phyloP scores from a whole-genome alignment of 768 basidiomycete genomes.

The Gloeophyllum trabeum region DNA sequence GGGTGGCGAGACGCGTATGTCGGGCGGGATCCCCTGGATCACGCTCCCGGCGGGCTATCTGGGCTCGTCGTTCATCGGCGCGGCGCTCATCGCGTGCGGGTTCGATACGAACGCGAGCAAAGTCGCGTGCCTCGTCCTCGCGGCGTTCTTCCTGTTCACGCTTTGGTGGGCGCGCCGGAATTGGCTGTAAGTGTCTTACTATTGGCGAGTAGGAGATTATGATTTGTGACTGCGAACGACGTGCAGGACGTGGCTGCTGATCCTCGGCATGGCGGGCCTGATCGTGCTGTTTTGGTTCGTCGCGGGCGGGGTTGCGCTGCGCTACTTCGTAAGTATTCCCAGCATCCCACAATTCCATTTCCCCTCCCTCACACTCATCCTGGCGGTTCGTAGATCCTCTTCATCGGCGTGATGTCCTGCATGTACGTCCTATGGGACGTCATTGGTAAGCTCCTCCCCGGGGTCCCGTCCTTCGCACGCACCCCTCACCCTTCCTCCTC shows the following conservation, averaged over 20 bases:
- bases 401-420: conserved; percentile 82
- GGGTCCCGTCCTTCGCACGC: not conserved
- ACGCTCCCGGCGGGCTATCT: conserved; percentile 84
- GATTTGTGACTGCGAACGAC: no score
- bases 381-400: conserved; percentile 41
- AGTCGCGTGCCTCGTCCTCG: conserved; percentile 68
- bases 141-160: conserved; percentile 78
- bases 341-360: not conserved
- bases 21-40: conserved; percentile 72
- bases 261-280: conserved; percentile 68
- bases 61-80: conserved; percentile 80
- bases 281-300: conserved; percentile 83
- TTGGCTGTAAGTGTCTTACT: conserved; percentile 41
- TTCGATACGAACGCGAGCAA: conserved; percentile 88
- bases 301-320: conserved; percentile 56
- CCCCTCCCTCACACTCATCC: no score
- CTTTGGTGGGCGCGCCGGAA: conserved; percentile 81
- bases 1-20: conserved; percentile 81
- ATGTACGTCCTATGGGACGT: conserved; percentile 87
- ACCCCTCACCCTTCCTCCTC: not conserved
- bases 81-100: conserved; percentile 76
- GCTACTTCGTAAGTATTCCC: conserved; percentile 52
- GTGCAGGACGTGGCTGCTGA: conserved; percentile 73
- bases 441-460: conserved; percentile 35
- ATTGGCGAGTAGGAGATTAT: not conserved